Percentiles rank a stretch among this genome's conserved stretches.
Evolutionary conservation across 2,329 filamentous ascomycete species (phyloP).

Genomic region (Fusarium sororula): DNA sequence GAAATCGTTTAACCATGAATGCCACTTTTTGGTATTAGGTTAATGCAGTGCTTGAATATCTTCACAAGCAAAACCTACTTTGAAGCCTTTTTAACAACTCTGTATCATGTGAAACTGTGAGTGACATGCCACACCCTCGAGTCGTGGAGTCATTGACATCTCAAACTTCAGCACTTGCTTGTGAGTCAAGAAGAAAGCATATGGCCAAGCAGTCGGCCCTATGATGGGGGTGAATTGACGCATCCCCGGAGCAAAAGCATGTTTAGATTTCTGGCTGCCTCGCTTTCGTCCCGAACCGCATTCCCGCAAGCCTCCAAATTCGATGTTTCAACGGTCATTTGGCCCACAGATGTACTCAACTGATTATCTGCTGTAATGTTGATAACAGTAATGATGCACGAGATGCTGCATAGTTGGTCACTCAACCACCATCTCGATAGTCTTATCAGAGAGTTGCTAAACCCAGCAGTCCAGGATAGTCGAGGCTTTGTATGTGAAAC

Average conservation of each 20-base stretch:
- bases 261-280: background rate
- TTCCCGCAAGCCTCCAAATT: background rate
- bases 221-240: background rate
- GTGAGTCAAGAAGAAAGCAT: background rate
- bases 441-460: background rate
- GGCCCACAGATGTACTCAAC: background rate
- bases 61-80: background rate
- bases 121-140: conserved; percentile 1
- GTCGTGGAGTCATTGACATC: conserved; percentile 1
- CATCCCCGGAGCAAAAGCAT: background rate
- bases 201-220: background rate
- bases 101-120: background rate
- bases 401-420: background rate
- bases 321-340: background rate
- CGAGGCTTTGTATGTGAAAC: background rate
- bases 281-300: background rate
- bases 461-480: background rate
- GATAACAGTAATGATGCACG: background rate
- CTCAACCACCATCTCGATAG: background rate
- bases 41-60: background rate
- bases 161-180: background rate
- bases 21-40: background rate
- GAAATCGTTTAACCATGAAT: background rate
- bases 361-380: background rate
- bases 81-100: background rate